Evolutionary conservation across 768 basidiomycete genomes (phyloP).

Genomic region (Lactarius trivialis): DNA sequence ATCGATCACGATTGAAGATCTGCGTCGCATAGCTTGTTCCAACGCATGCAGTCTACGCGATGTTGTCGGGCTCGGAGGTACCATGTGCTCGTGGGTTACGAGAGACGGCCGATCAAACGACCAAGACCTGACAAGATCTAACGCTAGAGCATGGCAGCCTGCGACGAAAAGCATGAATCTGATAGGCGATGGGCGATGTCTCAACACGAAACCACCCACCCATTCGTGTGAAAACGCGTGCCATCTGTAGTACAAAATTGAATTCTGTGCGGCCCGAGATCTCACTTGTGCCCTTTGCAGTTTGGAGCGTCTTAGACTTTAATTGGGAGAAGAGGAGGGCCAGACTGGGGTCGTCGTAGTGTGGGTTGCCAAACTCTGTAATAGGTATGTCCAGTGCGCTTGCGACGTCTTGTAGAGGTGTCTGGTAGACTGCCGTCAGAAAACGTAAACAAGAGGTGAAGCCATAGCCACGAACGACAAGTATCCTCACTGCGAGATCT

Average conservation of each 20-base stretch:
- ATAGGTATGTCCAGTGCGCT: conserved; percentile 47
- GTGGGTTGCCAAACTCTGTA: conserved; percentile 69
- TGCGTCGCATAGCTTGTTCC: conserved; percentile 49
- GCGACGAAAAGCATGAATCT: conserved; percentile 11
- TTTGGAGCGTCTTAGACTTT: conserved; percentile 85
- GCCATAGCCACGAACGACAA: conserved; percentile 54
- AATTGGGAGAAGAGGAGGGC: conserved; percentile 87
- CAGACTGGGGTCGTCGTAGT: conserved; percentile 92
- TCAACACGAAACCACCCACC: conserved; percentile 43
- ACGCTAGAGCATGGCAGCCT: conserved; percentile 92
- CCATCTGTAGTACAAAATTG: conserved; percentile 92
- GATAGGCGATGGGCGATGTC: neutral
- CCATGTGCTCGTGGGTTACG: conserved; percentile 24
- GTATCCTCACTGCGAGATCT: conserved; percentile 83
- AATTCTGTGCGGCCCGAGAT: conserved; percentile 86
- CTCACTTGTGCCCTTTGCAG: conserved; percentile 87
- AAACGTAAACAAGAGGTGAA: neutral
- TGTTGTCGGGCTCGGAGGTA: conserved; percentile 40
- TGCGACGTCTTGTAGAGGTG: conserved; percentile 70
- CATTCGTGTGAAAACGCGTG: conserved; percentile 90
- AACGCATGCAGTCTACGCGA: conserved; percentile 43
- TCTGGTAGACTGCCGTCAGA: conserved; percentile 38
- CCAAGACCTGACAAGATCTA: conserved; percentile 88
- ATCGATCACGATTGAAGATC: conserved; percentile 80
- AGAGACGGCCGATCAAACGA: conserved; percentile 77